Conservation (phyloP, 1,139 yeast species). For the Saccharomyces hybrid region DNA sequence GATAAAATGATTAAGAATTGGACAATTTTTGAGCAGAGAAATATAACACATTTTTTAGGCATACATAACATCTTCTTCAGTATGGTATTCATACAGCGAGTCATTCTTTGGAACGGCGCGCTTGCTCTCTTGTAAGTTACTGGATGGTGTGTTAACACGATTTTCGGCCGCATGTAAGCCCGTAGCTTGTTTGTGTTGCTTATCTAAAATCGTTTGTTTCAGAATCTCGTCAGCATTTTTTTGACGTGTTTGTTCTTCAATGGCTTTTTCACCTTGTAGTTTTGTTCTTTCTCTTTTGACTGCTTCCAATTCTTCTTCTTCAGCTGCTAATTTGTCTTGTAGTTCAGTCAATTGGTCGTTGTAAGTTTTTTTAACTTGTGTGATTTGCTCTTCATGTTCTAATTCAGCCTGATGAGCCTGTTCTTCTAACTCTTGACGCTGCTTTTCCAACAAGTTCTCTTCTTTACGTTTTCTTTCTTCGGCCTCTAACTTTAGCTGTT, state of each 20-base stretch:
- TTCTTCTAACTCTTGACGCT: slow-evolving; percentile 20
- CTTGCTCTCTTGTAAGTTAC: background rate
- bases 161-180: slow-evolving; percentile 12
- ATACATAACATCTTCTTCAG: slow-evolving; percentile 24
- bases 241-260: slow-evolving; percentile 13
- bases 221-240: slow-evolving; percentile 10
- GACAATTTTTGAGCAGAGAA: background rate
- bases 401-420: slow-evolving; percentile 15
- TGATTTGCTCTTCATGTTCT: slow-evolving; percentile 22
- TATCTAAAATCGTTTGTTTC: slow-evolving; percentile 9
- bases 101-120: slow-evolving; percentile 7
- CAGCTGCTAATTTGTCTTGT: slow-evolving; percentile 9
- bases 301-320: slow-evolving; percentile 10
- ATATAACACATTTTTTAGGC: background rate
- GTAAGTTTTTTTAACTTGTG: slow-evolving; percentile 16
- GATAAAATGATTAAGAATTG: background rate
- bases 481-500: slow-evolving; percentile 21
- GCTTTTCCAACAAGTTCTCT: slow-evolving; percentile 20
- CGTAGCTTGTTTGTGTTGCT: slow-evolving; percentile 12
- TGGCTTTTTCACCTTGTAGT: slow-evolving; percentile 11
- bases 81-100: slow-evolving; percentile 24
- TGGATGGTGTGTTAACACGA: background rate
- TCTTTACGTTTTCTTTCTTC: slow-evolving; percentile 24
- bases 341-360: slow-evolving; percentile 13
- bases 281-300: slow-evolving; percentile 9